Base-by-base conservation (phyloP, 768 basidiomycete species). In the Auricularia sp. region DNA sequence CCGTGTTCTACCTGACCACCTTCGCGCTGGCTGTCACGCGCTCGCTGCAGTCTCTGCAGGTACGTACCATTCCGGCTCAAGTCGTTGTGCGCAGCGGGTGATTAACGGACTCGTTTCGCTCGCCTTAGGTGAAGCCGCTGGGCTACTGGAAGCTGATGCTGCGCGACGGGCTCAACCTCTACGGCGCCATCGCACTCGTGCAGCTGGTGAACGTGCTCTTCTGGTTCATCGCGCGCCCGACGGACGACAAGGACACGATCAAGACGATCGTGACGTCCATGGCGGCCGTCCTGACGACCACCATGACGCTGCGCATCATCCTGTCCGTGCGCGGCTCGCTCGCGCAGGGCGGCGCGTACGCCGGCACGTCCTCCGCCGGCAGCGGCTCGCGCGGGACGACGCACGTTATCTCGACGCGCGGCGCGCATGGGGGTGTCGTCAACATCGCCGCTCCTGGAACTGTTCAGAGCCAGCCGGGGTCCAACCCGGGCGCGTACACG, bases 281-380 rank as follows among this genome's bases (percentile, higher is more conserved):
- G 88, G 83, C 92, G 1, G 90, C 88, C 10, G 90, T 92, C 39
- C 84, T 93, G 66, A 93, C 92, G 35, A 86, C 89, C 47, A 90
- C 91, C 18, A 93, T 93, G 92, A 83, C 86, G 37, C 86, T 92
- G 71, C 90, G 91, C 69, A 91, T 94, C 79, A 81, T 94, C 68
- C 88, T 94, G 70, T 82, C 84, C 67, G 87, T 93, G 62, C 86
- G 89, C 64, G 91, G 90, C n/a, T 73, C 83, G 33, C 88, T 92
- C 73, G 81, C 77, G 29, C 74, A 82, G 51, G 91, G 91, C 51
- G 91, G 91, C 24, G 79, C 81, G 56, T 92, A 91, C 72, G 82
- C 84, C 16, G 71, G 71, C 29, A 74, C 81, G n/a, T 81, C 82
- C 6, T 18, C 47, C 47, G 21, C 18, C 21, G 47, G 47, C 11